These are phyloP conservation scores for Pyricularia grisea DNA, from an alignment of 2,329 filamentous ascomycete genomes.

Conservation along the genomic window DNA sequence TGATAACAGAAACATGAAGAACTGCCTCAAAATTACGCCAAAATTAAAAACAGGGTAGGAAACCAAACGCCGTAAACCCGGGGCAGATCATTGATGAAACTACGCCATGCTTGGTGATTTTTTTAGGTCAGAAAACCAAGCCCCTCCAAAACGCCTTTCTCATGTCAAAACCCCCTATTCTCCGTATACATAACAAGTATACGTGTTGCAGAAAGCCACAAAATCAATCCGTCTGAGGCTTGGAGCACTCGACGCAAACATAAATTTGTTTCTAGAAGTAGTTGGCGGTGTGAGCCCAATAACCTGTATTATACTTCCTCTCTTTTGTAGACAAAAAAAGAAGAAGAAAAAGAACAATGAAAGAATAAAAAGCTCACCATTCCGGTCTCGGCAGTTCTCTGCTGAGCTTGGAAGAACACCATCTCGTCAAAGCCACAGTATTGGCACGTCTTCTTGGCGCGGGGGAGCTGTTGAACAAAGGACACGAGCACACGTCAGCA, in stretches of 20 bases:
- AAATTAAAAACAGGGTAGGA: neutral
- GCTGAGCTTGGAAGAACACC: constrained; percentile 98
- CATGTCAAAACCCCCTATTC: neutral
- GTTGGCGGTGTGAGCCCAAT: constrained; percentile 9
- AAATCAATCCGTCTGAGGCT: constrained; percentile 1
- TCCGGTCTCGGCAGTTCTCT: constrained; percentile 91
- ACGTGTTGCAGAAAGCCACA: neutral
- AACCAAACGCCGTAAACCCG: neutral
- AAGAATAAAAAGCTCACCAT: constrained; percentile 59
- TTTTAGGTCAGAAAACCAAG: neutral
- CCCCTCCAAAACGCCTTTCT: neutral
- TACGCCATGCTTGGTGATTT: neutral
- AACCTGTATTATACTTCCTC: neutral
- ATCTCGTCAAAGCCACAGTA: constrained; percentile 79
- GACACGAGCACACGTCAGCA: constrained; percentile 30
- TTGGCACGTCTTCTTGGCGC: constrained; percentile 78
- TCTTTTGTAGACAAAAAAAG: neutral
- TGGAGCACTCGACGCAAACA: constrained; percentile 76
- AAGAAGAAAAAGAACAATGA: too few species aligned
- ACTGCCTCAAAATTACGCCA: neutral
- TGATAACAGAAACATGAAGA: neutral
- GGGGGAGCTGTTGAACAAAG: constrained; percentile 64
- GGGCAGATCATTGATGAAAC: neutral
- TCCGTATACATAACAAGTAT: neutral
- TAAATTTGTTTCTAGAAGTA: constrained; percentile 71